Percentiles rank a stretch among this genome's conserved stretches.
phyloP scores from a whole-genome alignment of 2,329 filamentous ascomycete species.

The Cytospora mali region DNA sequence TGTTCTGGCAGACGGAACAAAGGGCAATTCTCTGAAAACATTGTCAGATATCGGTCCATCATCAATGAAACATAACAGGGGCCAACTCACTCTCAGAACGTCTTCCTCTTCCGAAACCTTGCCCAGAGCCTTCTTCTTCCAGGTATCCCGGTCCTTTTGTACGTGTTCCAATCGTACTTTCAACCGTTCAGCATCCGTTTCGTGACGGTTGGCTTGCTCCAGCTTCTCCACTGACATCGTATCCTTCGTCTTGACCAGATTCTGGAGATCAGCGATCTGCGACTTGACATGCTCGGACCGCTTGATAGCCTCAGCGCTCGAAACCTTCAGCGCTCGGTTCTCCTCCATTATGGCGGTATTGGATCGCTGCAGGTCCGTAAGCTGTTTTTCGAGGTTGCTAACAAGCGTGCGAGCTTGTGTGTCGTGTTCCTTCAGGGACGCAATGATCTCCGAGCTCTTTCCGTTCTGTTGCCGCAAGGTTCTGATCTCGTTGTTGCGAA shows the following conservation, averaged over 20 bases:
- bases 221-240: slow-evolving; percentile 53
- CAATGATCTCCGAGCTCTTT: slow-evolving; percentile 91
- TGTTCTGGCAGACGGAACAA: slow-evolving; percentile 88
- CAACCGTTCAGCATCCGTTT: slow-evolving; percentile 78
- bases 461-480: slow-evolving; percentile 79
- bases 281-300: slow-evolving; percentile 71
- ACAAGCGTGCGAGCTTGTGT: slow-evolving; percentile 73
- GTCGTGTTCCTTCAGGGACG: slow-evolving; percentile 90
- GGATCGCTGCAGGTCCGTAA: slow-evolving; percentile 78
- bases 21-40: slow-evolving; percentile 68
- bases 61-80: neutral
- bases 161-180: slow-evolving; percentile 76
- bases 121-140: slow-evolving; percentile 80
- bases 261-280: slow-evolving; percentile 77
- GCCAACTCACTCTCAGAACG: slow-evolving; percentile 75
- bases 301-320: slow-evolving; percentile 69
- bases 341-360: slow-evolving; percentile 72
- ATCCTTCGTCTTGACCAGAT: slow-evolving; percentile 76
- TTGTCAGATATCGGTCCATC: slow-evolving; percentile 37
- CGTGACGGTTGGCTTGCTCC: slow-evolving; percentile 63
- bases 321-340: slow-evolving; percentile 73
- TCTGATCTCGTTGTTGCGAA: slow-evolving; percentile 77
- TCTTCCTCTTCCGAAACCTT: slow-evolving; percentile 83
- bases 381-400: slow-evolving; percentile 87
- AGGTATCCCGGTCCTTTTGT: slow-evolving; percentile 80